phyloP scores from a whole-genome alignment of 1,284 basidiomycete genomes.

The Singerocomus inundabilis region DNA sequence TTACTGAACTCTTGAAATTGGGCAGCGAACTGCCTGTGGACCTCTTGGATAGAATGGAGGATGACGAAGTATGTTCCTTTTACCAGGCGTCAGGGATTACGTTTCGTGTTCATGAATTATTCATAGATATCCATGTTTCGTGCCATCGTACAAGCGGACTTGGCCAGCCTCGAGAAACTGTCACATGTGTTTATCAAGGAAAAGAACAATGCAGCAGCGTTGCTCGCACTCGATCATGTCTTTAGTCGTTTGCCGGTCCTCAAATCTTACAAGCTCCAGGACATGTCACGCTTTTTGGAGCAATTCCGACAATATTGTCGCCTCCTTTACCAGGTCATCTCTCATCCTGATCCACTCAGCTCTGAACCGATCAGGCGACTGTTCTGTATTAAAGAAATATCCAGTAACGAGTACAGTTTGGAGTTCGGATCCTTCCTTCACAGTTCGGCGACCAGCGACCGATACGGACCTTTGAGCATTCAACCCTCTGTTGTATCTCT shows the following conservation, averaged over 20 bases:
- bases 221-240: slow-evolving; percentile 29
- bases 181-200: slow-evolving; percentile 11
- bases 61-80: slow-evolving; percentile 13
- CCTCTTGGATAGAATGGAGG: slow-evolving; percentile 16
- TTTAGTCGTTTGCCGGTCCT: slow-evolving; percentile 20
- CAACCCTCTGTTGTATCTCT: not conserved
- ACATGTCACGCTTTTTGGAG: slow-evolving; percentile 33
- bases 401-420: slow-evolving; percentile 32
- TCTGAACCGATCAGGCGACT: slow-evolving; percentile 32
- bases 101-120: not conserved
- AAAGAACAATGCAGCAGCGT: slow-evolving; percentile 8
- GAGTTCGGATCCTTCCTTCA: slow-evolving; percentile 29
- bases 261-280: slow-evolving; percentile 14
- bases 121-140: slow-evolving; percentile 27
- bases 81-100: not conserved
- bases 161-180: slow-evolving; percentile 10
- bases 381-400: slow-evolving; percentile 38
- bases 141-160: slow-evolving; percentile 19
- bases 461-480: not conserved
- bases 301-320: slow-evolving; percentile 39
- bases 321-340: slow-evolving; percentile 34
- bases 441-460: slow-evolving; percentile 5
- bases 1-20: slow-evolving; percentile 18
- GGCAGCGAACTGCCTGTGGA: slow-evolving; percentile 16
- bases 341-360: slow-evolving; percentile 28